Evolutionary conservation across 2,329 filamentous ascomycete species (phyloP).

Genomic region (Drechslerella dactyloides): DNA sequence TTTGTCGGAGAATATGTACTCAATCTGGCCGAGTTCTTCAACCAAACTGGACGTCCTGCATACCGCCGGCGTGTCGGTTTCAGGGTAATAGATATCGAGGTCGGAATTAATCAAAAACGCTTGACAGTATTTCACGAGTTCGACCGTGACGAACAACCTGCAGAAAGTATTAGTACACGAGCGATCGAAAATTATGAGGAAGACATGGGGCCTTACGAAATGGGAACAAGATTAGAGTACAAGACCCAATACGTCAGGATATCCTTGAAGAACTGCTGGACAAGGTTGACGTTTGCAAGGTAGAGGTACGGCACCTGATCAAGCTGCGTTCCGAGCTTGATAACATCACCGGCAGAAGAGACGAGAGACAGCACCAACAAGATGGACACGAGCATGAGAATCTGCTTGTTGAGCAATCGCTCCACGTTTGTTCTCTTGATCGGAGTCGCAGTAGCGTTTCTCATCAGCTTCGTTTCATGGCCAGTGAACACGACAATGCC

Average conservation of each 20-base stretch:
- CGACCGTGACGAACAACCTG: conserved; percentile 87
- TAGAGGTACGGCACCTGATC: conserved; percentile 76
- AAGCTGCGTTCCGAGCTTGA: conserved; percentile 63
- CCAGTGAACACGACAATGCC: conserved; percentile 96
- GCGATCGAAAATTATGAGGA: background rate
- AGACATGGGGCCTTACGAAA: conserved; percentile 64
- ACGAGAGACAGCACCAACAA: conserved; percentile 83
- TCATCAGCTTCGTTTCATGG: conserved; percentile 98
- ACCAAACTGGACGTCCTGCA: conserved; percentile 96
- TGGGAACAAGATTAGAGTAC: conserved; percentile 94
- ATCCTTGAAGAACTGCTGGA: conserved; percentile 85
- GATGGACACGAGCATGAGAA: conserved; percentile 85
- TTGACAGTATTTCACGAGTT: conserved; percentile 97
- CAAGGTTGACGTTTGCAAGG: conserved; percentile 70
- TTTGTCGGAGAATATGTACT: conserved; percentile 98
- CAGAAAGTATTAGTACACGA: conserved; percentile 21
- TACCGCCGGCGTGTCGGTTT: conserved; percentile 91
- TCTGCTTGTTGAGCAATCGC: conserved; percentile 88
- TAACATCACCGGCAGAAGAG: conserved; percentile 87
- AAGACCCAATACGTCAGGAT: conserved; percentile 98
- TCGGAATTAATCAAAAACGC: conserved; percentile 98
- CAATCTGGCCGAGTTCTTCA: conserved; percentile 95
- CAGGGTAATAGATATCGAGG: conserved; percentile 96
- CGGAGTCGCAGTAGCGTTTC: conserved; percentile 93
- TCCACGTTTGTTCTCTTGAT: conserved; percentile 98